These are phyloP conservation scores for Umbelopsis vinacea DNA, from an alignment of 192 early-diverging fungal genomes.

Conservation along the genomic window DNA sequence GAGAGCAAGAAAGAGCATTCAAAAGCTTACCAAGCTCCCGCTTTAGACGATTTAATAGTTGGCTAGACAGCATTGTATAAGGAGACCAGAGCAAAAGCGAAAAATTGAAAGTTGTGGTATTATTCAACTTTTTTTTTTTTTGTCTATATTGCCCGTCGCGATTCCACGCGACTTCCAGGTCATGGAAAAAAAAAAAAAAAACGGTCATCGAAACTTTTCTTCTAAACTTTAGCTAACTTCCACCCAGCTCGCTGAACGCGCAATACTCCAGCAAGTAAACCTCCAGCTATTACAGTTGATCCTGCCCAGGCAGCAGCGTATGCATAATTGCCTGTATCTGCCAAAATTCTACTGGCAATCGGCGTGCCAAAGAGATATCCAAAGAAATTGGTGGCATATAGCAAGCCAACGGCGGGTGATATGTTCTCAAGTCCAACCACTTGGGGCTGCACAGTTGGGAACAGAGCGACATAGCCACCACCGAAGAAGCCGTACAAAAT, in stretches of 20 bases:
- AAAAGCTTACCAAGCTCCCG: conserved; percentile 10
- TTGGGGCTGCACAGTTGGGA: conserved; percentile 40
- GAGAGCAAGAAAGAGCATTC: neutral
- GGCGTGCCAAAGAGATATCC: conserved; percentile 49
- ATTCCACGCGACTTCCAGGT: too few relatives aligned
- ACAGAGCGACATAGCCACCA: conserved; percentile 48
- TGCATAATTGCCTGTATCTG: conserved; percentile 16
- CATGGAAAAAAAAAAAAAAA: too few relatives aligned
- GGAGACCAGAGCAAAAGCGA: neutral
- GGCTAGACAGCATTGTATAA: neutral
- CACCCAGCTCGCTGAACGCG: conserved; percentile 28
- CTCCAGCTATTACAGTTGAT: conserved; percentile 19
- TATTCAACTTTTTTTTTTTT: too few relatives aligned
- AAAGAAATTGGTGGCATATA: conserved; percentile 49
- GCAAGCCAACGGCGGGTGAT: conserved; percentile 40
- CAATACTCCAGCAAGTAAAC: conserved; percentile 30
- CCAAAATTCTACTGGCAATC: conserved; percentile 42
- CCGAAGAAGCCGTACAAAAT: conserved; percentile 52
- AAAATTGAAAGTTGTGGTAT: neutral
- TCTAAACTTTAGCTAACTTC: conserved; percentile 27
- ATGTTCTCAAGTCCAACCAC: conserved; percentile 46
- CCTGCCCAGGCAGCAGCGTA: conserved; percentile 33
- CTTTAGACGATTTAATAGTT: neutral
- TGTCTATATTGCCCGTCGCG: too few relatives aligned
- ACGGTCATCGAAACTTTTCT: too few relatives aligned